These are phyloP conservation scores for Xylaria flabelliformis DNA, from an alignment of 495 filamentous ascomycete genomes.

Conservation along the genomic window DNA sequence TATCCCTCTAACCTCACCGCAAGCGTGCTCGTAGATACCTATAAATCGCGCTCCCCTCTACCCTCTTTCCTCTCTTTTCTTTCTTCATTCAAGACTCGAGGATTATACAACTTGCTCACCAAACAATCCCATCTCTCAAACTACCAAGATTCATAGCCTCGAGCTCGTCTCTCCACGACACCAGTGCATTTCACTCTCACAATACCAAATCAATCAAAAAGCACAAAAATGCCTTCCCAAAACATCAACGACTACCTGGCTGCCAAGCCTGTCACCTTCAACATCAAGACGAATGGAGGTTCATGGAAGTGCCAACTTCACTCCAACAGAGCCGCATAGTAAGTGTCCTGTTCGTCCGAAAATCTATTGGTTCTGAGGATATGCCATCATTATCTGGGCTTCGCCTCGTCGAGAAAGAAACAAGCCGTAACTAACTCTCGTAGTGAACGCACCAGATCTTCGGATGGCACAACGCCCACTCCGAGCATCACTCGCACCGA, in stretches of 20 bases:
- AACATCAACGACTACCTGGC: constrained; percentile 45
- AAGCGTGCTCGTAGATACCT: constrained; percentile 13
- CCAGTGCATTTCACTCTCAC: background rate
- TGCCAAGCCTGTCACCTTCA: constrained; percentile 48
- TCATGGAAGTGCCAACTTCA: constrained; percentile 51
- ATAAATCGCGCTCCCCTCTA: constrained; percentile 27
- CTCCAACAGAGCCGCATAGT: constrained; percentile 51
- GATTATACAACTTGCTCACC: background rate
- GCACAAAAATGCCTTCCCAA: constrained; percentile 37
- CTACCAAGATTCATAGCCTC: constrained; percentile 2
- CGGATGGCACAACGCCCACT: constrained; percentile 14
- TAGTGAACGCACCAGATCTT: constrained; percentile 47
- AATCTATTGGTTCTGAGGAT: background rate
- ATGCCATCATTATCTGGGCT: background rate
- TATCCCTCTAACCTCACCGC: constrained; percentile 3
- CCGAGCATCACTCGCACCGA: constrained; percentile 40
- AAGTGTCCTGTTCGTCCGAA: constrained; percentile 28
- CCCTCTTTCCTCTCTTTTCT: background rate
- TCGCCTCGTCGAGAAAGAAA: background rate
- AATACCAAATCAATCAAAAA: constrained; percentile 14
- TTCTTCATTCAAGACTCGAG: background rate
- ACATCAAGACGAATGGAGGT: constrained; percentile 47
- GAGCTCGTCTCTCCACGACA: background rate
- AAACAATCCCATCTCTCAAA: background rate
- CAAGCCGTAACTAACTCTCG: constrained; percentile 23